Evolutionary conservation across 805 yeast species (phyloP).

Genomic region (Saturnispora serradocipensis): DNA sequence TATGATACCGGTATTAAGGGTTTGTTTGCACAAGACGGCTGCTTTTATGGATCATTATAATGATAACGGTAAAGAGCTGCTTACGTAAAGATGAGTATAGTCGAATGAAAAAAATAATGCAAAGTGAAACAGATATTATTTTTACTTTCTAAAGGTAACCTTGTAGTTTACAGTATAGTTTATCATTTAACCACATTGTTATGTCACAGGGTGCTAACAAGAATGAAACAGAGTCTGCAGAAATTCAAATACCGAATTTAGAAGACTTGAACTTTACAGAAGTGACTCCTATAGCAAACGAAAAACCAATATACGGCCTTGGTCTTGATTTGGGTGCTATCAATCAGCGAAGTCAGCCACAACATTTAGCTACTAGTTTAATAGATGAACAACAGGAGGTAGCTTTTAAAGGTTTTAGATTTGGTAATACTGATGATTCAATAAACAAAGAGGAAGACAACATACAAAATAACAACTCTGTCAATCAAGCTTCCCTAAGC

Average conservation of each 20-base stretch:
- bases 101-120: not conserved
- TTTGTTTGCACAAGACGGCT: slow-evolving; percentile 63
- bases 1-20: slow-evolving; percentile 42
- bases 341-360: not conserved
- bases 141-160: not conserved
- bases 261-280: not conserved
- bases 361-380: not conserved
- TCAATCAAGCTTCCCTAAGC: not conserved
- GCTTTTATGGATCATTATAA: slow-evolving; percentile 38
- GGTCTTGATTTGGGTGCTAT: slow-evolving; percentile 7
- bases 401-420: not conserved
- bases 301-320: slow-evolving; percentile 3
- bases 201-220: not conserved
- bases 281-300: not conserved
- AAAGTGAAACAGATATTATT: not conserved
- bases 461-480: not conserved
- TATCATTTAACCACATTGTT: not conserved
- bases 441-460: not conserved
- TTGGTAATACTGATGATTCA: not conserved
- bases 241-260: slow-evolving; percentile 1
- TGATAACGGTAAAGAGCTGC: not conserved
- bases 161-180: not conserved
- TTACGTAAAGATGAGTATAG: not conserved
- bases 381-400: not conserved
- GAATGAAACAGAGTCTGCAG: not conserved